phyloP scores from a whole-genome alignment of 345 rosid species.

The Rhodamnia rubescens region DNA sequence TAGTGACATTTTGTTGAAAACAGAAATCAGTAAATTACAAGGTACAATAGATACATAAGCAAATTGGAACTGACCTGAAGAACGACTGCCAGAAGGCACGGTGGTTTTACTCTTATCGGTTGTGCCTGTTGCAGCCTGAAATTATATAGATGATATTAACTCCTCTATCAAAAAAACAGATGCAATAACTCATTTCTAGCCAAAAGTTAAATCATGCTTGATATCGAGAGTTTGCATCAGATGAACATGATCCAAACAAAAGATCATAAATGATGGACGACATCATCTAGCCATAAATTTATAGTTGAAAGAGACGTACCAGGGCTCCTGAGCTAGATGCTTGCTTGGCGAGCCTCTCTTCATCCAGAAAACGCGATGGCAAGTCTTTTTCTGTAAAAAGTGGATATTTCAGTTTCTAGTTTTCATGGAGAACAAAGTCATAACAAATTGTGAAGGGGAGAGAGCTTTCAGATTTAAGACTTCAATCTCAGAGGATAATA shows the following conservation, averaged over 20 bases:
- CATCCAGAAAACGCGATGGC: constrained; percentile 77
- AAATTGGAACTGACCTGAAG: neutral
- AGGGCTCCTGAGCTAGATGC: constrained; percentile 77
- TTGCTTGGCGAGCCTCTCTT: constrained; percentile 54
- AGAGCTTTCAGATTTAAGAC: neutral
- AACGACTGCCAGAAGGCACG: neutral
- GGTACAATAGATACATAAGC: neutral
- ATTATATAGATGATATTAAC: neutral
- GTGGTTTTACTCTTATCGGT: neutral
- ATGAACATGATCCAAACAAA: neutral
- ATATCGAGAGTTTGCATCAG: neutral
- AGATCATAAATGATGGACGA: neutral
- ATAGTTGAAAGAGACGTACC: constrained; percentile 20
- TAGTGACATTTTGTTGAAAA: neutral
- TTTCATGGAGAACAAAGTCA: neutral
- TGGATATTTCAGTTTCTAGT: neutral
- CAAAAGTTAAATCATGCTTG: neutral
- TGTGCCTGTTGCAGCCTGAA: neutral
- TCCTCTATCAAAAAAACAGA: neutral
- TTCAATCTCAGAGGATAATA: neutral
- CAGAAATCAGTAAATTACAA: neutral
- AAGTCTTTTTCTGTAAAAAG: constrained; percentile 73
- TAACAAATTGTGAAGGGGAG: neutral
- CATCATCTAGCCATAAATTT: neutral
- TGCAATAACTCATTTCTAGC: neutral